Percentiles rank a stretch among this genome's conserved stretches.
Conservation (phyloP, 2,329 filamentous ascomycete genomes). For the Xylariaceae sp. region DNA sequence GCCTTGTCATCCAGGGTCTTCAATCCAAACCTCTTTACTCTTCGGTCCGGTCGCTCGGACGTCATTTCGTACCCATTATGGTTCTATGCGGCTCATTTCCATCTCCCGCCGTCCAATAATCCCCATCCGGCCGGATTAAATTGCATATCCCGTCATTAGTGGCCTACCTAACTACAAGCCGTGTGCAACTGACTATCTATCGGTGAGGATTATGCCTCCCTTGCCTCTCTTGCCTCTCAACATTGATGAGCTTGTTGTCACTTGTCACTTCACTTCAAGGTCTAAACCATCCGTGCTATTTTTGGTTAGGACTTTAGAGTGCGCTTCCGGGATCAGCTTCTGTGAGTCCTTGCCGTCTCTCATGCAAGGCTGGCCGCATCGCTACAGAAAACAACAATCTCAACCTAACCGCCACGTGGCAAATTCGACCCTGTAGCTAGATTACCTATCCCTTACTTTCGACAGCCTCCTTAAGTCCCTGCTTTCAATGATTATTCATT, state of each 20-base stretch:
- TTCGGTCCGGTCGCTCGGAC: constrained; percentile 16
- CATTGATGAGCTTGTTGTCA: constrained; percentile 1
- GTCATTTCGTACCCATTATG: constrained; percentile 11
- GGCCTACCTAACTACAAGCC: constrained; percentile 3
- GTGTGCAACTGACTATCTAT: too few relatives aligned
- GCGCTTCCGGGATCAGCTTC: too few relatives aligned
- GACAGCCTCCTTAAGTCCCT: too few relatives aligned
- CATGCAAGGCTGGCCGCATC: not conserved
- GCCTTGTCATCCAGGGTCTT: constrained; percentile 8
- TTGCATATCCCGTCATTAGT: constrained; percentile 2
- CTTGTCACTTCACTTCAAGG: not conserved
- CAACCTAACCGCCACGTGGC: too few relatives aligned
- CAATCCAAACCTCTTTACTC: not conserved
- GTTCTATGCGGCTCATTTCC: not conserved
- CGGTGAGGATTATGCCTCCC: too few relatives aligned
- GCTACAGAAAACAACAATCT: too few relatives aligned
- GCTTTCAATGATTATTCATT: too few relatives aligned
- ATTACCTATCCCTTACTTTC: too few relatives aligned
- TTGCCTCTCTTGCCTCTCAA: too few relatives aligned
- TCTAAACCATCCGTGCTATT: constrained; percentile 14
- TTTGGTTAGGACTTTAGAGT: constrained; percentile 3
- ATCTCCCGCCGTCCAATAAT: constrained; percentile 3
- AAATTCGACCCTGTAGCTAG: too few relatives aligned
- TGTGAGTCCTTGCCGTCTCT: not conserved
- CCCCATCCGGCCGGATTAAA: constrained; percentile 6